These are phyloP conservation scores for Aspergillus cavernicola DNA, from an alignment of 495 filamentous ascomycete genomes.

Conservation along the genomic window DNA sequence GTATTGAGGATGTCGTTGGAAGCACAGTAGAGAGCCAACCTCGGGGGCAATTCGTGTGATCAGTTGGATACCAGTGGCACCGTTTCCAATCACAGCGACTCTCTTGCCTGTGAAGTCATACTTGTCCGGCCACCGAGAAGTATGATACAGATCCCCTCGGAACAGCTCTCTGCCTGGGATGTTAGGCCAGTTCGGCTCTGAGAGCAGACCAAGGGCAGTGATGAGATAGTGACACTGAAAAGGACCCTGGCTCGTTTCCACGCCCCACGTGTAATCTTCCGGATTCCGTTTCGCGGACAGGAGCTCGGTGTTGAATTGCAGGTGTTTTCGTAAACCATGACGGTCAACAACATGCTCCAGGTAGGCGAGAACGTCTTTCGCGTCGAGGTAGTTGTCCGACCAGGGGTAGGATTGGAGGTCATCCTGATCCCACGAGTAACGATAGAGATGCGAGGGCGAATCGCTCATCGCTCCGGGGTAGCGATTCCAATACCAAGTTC, in stretches of 20 bases:
- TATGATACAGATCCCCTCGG: background rate
- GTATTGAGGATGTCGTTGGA: background rate
- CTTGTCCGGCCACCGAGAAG: background rate
- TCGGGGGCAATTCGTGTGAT: background rate
- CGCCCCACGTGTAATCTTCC: background rate
- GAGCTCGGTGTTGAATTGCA: slow-evolving; percentile 22
- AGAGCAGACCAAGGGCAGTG: background rate
- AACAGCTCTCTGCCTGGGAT: background rate
- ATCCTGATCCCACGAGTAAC: slow-evolving; percentile 25
- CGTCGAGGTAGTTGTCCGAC: slow-evolving; percentile 13
- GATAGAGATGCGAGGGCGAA: slow-evolving; percentile 18
- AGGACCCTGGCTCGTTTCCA: too few species aligned
- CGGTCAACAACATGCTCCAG: slow-evolving; percentile 17
- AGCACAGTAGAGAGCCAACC: background rate
- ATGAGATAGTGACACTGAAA: background rate
- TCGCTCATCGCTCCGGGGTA: slow-evolving; percentile 26
- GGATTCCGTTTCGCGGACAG: slow-evolving; percentile 9
- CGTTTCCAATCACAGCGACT: background rate
- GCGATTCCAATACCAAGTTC: slow-evolving; percentile 42
- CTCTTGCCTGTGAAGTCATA: background rate
- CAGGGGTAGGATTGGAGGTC: slow-evolving; percentile 19
- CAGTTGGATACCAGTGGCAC: background rate
- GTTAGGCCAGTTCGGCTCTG: background rate
- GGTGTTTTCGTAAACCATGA: slow-evolving; percentile 20
- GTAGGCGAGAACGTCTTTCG: slow-evolving; percentile 25